A percentile compares a stretch with the other conserved stretches of the same genome.
These are phyloP conservation scores for Botrytis porri DNA, from an alignment of 2,329 filamentous ascomycete species.

Conservation along the genomic window DNA sequence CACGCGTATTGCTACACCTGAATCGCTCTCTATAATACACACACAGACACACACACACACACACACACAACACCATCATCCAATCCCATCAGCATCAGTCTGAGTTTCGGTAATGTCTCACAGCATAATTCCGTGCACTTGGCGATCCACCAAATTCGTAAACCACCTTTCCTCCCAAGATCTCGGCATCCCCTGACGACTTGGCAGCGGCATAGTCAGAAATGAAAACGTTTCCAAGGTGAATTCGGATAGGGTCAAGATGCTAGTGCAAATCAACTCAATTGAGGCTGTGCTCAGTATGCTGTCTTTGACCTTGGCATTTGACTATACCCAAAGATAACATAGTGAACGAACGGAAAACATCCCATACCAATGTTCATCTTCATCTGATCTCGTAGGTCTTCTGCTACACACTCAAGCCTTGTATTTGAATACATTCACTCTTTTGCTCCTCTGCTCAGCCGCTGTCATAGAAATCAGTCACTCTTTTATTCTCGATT, in stretches of 20 bases:
- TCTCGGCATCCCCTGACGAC: constrained; percentile 18
- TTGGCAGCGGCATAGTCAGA: constrained; percentile 5
- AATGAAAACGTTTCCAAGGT: neutral
- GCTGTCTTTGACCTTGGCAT: neutral
- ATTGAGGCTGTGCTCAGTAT: constrained; percentile 12
- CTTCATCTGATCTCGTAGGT: constrained; percentile 12
- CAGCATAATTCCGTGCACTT: constrained; percentile 18
- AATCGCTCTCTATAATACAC: neutral
- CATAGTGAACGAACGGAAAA: neutral
- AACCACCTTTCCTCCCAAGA: constrained; percentile 18
- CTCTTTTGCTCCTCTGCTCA: constrained; percentile 11
- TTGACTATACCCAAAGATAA: neutral
- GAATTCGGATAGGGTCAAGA: neutral
- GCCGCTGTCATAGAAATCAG: constrained; percentile 9
- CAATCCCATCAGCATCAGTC: neutral
- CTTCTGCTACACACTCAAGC: neutral
- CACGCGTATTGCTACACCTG: neutral
- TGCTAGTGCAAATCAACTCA: constrained; percentile 6
- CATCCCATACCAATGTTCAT: neutral
- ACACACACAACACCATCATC: neutral
- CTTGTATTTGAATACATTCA: constrained; percentile 3
- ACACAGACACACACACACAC: no score
- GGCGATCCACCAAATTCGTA: constrained; percentile 18
- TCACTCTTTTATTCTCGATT: constrained; percentile 14
- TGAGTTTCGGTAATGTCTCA: constrained; percentile 16